These are phyloP conservation scores for Rhodocollybia butyracea DNA, from an alignment of 768 basidiomycete species.

Conservation along the genomic window DNA sequence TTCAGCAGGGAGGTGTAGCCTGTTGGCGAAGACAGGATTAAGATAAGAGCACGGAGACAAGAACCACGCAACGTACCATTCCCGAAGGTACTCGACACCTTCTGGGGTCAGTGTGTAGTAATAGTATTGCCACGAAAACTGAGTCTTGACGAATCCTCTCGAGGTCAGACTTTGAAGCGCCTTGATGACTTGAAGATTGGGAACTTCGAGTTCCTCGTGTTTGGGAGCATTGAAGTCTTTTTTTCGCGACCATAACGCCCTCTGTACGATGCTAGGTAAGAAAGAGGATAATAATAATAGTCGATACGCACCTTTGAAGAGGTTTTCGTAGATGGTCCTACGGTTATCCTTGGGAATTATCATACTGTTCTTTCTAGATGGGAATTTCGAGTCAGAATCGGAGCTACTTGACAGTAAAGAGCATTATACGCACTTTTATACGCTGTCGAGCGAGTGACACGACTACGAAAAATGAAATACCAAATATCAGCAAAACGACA, in stretches of 20 bases:
- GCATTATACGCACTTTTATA: conserved; percentile 32
- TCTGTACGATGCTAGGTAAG: no score
- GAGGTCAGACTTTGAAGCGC: conserved; percentile 68
- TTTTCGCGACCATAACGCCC: conserved; percentile 98
- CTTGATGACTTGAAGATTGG: conserved; percentile 70
- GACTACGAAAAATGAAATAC: conserved; percentile 22
- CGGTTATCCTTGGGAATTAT: conserved; percentile 95
- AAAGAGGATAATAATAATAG: neutral
- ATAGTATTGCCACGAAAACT: conserved; percentile 99
- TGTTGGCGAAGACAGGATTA: conserved; percentile 22
- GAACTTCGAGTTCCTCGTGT: conserved; percentile 84
- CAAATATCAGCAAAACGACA: conserved; percentile 21
- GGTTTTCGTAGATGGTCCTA: conserved; percentile 96
- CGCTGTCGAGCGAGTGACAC: conserved; percentile 37
- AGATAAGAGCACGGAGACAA: neutral
- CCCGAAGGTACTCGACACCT: conserved; percentile 95
- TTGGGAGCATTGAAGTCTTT: conserved; percentile 98
- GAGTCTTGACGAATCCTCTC: conserved; percentile 93
- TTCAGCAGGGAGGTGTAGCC: conserved; percentile 92
- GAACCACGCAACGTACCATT: conserved; percentile 49
- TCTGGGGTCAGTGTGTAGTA: conserved; percentile 97
- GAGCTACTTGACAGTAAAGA: conserved; percentile 3
- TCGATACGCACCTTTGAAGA: conserved; percentile 88
- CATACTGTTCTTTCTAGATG: conserved; percentile 66
- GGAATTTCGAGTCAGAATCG: neutral